Evolutionary conservation across 208 protist genomes (phyloP).

Genomic region (Phytomonas francai): DNA sequence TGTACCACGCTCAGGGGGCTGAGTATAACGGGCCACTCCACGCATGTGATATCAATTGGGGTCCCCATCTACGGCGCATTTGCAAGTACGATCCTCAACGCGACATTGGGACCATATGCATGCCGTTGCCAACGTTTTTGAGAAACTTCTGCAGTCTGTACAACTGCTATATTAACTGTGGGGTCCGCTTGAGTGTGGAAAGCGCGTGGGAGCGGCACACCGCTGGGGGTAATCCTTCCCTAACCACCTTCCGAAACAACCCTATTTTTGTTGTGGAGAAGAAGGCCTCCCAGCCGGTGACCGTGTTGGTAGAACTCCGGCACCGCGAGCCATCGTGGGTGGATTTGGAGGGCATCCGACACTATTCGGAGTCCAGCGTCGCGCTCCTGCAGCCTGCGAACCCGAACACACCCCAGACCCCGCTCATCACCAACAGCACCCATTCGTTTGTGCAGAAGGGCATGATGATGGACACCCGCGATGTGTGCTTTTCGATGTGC

Average conservation of each 20-base stretch:
- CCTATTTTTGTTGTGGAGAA: slow-evolving; percentile 85
- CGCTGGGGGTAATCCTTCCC: slow-evolving; percentile 67
- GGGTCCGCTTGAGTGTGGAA: slow-evolving; percentile 54
- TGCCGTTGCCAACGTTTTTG: slow-evolving; percentile 69
- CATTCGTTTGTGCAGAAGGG: slow-evolving; percentile 76
- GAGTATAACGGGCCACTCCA: slow-evolving; percentile 58
- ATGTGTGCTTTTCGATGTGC: slow-evolving; percentile 73
- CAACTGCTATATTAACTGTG: slow-evolving; percentile 82
- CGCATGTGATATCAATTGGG: slow-evolving; percentile 52
- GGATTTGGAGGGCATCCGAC: slow-evolving; percentile 59
- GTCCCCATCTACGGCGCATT: slow-evolving; percentile 38
- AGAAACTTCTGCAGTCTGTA: slow-evolving; percentile 76
- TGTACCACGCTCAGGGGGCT: slow-evolving; percentile 35
- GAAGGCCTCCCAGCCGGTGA: slow-evolving; percentile 51
- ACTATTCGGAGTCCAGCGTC: slow-evolving; percentile 80
- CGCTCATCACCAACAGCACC: slow-evolving; percentile 78
- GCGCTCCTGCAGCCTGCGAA: slow-evolving; percentile 58
- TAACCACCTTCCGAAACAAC: slow-evolving; percentile 82
- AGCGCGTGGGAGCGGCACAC: slow-evolving; percentile 59
- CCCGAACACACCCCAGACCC: slow-evolving; percentile 34
- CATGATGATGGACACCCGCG: slow-evolving; percentile 81
- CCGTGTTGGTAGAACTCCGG: slow-evolving; percentile 67
- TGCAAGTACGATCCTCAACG: slow-evolving; percentile 41
- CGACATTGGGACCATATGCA: slow-evolving; percentile 40
- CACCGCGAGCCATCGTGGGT: slow-evolving; percentile 55